Conservation (phyloP, 2,329 filamentous ascomycete genomes). For the Septoria petroselini region DNA sequence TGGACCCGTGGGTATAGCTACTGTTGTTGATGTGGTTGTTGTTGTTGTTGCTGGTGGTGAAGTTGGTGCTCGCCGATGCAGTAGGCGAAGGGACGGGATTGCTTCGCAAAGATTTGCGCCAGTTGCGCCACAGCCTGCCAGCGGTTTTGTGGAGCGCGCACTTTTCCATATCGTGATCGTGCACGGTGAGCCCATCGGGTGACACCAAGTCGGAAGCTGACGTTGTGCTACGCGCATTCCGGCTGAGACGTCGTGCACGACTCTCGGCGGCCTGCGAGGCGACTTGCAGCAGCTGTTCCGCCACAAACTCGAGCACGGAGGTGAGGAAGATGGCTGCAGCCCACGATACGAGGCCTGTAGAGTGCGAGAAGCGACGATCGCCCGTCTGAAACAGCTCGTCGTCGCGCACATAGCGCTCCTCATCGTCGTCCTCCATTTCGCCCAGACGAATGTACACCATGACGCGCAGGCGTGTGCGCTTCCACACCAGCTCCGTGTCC, state of each 20-base stretch:
- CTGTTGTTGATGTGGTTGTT: no score
- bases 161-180: conserved; percentile 89
- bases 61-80: no score
- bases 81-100: conserved; percentile 20
- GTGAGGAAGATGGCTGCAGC: conserved; percentile 94
- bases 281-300: conserved; percentile 83
- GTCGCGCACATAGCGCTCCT: conserved; percentile 81
- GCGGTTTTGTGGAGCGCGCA: conserved; percentile 85
- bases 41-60: no score
- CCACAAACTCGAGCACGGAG: conserved; percentile 89
- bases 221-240: conserved; percentile 28
- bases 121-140: conserved; percentile 87
- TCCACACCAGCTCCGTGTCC: conserved; percentile 93
- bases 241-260: conserved; percentile 49
- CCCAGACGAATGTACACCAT: conserved; percentile 98
- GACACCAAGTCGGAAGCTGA: conserved; percentile 24
- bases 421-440: conserved; percentile 96
- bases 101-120: conserved; percentile 79
- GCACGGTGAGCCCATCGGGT: conserved; percentile 50
- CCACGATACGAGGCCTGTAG: conserved; percentile 65
- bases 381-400: conserved; percentile 64
- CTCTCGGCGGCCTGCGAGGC: conserved; percentile 80
- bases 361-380: conserved; percentile 54
- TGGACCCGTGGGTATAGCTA: conserved; percentile 19
- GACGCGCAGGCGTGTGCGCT: conserved; percentile 83